Evolutionary conservation across 2,329 filamentous ascomycete genomes (phyloP), one percentile per base, ranked within the genome.

Genomic region (Xylariaceae sp.): DNA sequence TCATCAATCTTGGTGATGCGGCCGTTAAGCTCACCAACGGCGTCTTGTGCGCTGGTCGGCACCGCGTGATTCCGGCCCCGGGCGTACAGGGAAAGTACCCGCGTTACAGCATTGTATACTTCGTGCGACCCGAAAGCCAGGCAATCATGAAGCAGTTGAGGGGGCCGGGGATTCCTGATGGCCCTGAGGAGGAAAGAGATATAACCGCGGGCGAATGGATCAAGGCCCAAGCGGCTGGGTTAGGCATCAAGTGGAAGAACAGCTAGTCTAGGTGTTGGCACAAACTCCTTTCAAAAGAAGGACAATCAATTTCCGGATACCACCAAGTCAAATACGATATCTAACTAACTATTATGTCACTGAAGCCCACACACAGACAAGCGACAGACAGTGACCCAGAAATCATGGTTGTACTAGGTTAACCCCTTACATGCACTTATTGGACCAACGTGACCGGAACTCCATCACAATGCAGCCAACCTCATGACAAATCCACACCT

Each of bases 1-100:
- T 65, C 34, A 51, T 65, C 43, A 65, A 66, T 29, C 54, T 65
- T 1, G 63, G 63, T 4, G 62, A 65, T 36, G 61, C 61, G 3
- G 61, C 63, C 40, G 57, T 60, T n/a, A 56, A 50, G 26, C 62
- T 61, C 42, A 58, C 57, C 18, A 57, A 57, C 34, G 59, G 59
- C 36, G 46, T 47, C 8, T 47, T 63, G 13, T 60, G 59, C 40
- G 55, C 59, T 6, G 60, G 58, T 11, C 59, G 59, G 21, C 60
- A 64, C 41, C 59, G 60, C 26, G 61, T 62, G 9, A 54, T 62
- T 16, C 56, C 59, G 2, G 47, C 59, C 3, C 59, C 59, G 5
- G 57, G 57, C 3, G 40, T 40, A 6, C 59, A 63, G 34, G 56
- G 53, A 9, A 46, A 41, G n/a, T 56, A 36, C 36, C 47, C 58